Evolutionary conservation across 441 rosid genomes (phyloP), one percentile per base, ranked within the genome.

Genomic region (Erysimum pusillum): DNA sequence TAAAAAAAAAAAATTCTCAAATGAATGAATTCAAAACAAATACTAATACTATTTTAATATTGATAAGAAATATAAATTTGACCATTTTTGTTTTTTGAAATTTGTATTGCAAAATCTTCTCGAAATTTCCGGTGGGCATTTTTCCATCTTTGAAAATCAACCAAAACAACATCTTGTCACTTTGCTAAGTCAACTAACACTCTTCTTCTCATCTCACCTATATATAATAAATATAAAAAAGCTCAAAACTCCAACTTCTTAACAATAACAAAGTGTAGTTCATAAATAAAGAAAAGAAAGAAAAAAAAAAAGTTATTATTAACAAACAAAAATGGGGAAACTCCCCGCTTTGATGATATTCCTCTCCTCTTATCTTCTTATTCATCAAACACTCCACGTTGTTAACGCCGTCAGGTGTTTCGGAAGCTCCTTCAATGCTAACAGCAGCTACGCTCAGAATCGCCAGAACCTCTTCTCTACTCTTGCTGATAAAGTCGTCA

Each of bases 401-500:
- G 56, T 51, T 18, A 10, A 51, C 31, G 13, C 56, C 7, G 56
- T 51, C 7, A 4, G 5, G 7, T 51, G 56, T 51, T 18, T 10
- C 56, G 56, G 56, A 51, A 51, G 7, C 31, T 51, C 31, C 3
- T 20, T 20, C 31, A 51, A 51, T 2, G 14, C 6, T 4, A 20
- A 20, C 31, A 4, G 56, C 56, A 51, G 56, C 14, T 51, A 51
- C 14, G 31, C 56, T 20, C 31, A 18, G 56, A 51, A 51, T 20
- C 56, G 56, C 31, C 13, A 10, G 7, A 20, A 51, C 9, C 31
- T 51, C 14, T 51, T 51, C 56, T 20, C 31, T 51, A 20, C 80
- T 45, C 78, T 84, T 25, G 65, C 71, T 11, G 35, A 80, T 38
- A 72, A 81, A 39, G 74, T 71, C 45, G 63, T 57, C 7, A 1